Conservation (phyloP, 2,329 filamentous ascomycete species). For the Penicillium sclerotigenum region DNA sequence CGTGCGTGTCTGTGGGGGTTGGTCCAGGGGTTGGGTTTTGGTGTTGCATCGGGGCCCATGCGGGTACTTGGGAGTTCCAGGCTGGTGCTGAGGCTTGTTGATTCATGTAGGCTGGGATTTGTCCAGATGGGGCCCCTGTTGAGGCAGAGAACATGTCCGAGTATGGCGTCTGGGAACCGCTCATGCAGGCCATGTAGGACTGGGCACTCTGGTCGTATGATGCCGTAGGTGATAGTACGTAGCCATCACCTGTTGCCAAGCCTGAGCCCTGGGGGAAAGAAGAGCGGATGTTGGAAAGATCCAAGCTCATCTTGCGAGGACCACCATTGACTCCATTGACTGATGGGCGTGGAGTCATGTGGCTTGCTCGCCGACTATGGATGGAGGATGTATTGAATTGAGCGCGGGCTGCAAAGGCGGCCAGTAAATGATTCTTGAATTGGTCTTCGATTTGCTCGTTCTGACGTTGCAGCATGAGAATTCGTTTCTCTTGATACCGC, state of each 20-base stretch:
- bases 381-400: conserved; percentile 20
- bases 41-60: conserved; percentile 24
- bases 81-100: conserved; percentile 15
- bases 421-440: conserved; percentile 37
- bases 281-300: conserved; percentile 31
- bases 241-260: conserved; percentile 20
- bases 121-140: conserved; percentile 15
- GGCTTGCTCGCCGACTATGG: conserved; percentile 29
- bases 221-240: conserved; percentile 26
- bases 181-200: conserved; percentile 24
- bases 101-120: conserved; percentile 30
- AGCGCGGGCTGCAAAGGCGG: conserved; percentile 30
- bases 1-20: conserved; percentile 20
- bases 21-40: conserved; percentile 21
- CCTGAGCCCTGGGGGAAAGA: conserved; percentile 25
- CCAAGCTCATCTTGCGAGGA: conserved; percentile 37
- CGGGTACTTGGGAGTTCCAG: conserved; percentile 17
- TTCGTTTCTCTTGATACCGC: conserved; percentile 50
- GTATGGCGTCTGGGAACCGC: conserved; percentile 19
- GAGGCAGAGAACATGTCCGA: conserved; percentile 20
- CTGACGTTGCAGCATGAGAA: conserved; percentile 39
- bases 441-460: conserved; percentile 39
- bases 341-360: conserved; percentile 26
- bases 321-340: conserved; percentile 26
- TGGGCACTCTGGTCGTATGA: conserved; percentile 23